These are phyloP conservation scores for Colletotrichum phormii DNA, from an alignment of 2,329 filamentous ascomycete species.

Conservation along the genomic window DNA sequence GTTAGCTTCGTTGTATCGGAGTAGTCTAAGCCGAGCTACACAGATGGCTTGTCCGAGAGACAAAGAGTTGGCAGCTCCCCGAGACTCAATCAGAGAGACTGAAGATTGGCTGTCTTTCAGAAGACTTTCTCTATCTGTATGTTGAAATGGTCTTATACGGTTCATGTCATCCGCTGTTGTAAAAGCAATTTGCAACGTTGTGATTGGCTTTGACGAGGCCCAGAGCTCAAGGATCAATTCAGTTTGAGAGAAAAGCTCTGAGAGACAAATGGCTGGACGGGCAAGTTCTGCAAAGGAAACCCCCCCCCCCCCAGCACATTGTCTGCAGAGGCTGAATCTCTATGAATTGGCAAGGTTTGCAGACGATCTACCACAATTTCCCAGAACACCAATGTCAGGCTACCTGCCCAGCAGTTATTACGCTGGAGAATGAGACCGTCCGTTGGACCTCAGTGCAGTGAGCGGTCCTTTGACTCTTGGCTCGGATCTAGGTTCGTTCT, in stretches of 20 bases:
- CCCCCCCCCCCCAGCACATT: too few relatives aligned
- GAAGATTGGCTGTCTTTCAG: not conserved
- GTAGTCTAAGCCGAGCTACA: not conserved
- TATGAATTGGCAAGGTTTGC: not conserved
- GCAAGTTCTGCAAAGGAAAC: not conserved
- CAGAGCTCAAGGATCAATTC: not conserved
- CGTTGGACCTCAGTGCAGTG: not conserved
- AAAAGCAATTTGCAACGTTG: not conserved
- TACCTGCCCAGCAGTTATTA: not conserved
- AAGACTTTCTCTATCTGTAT: not conserved
- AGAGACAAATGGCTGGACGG: not conserved
- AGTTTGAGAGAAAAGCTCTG: not conserved
- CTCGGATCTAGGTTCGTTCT: slow-evolving; percentile 5
- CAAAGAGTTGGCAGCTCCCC: not conserved
- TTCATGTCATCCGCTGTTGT: not conserved
- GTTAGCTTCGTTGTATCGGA: not conserved
- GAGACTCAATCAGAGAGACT: too few relatives aligned
- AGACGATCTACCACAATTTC: rapidly evolving
- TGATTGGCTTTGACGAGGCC: not conserved
- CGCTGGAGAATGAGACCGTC: not conserved
- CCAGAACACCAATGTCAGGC: not conserved
- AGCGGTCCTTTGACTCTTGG: not conserved
- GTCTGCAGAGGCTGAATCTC: too few relatives aligned
- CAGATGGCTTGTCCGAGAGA: not conserved
- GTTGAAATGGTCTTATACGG: too few relatives aligned